Evolutionary conservation across 2,329 filamentous ascomycete genomes (phyloP), one percentile per base, ranked within the genome.

Genomic region (Hymenotorrendiella dingleyae): DNA sequence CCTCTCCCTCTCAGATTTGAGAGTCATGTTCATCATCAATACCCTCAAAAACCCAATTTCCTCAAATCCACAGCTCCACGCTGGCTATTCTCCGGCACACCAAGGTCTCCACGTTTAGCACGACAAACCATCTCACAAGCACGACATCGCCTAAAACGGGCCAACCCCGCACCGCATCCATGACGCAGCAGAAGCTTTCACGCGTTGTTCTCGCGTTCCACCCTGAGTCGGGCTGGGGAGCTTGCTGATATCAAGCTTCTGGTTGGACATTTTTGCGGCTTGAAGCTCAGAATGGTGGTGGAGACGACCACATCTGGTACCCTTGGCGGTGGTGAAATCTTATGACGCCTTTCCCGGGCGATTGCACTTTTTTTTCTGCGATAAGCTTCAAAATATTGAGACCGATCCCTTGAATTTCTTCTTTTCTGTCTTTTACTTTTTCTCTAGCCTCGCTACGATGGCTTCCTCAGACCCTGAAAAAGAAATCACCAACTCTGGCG

Each of bases 121-220:
- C 50, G 42, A 49, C 50, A 51, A 32, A 34, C 16, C 11, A 16
- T 24, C 32, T 32, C 19, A 22, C 32, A 47, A 54, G 47, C 48
- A 54, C 53, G 50, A 49, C 48, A 54, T 54, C 42, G 32, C 42
- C 45, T 12, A 43, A 49, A 42, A 19, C n/a, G n/a, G 20, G 23
- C 50, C 28, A 47, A 51, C 34, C 44, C 40, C 44, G 35, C 32
- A 23, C 28, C 38, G 42, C 43, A 40, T 29, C 23, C 26, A 28
- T 3, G 27, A 20, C 30, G 17, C 19, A 34, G 17, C 30, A 34
- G 17, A 21, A 6, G 4, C 6, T 20, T 20, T 5, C n/a, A 11
- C 12, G 14, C 16, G 20, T 32, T 19, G 29, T 19, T 32, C 16
- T 16, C n/a, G n/a, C n/a, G n/a, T n/a, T 19, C 16, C 11, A 8